Conservation (phyloP, 176 grass and related monocot genomes). For the Aegilops sharonensis region DNA sequence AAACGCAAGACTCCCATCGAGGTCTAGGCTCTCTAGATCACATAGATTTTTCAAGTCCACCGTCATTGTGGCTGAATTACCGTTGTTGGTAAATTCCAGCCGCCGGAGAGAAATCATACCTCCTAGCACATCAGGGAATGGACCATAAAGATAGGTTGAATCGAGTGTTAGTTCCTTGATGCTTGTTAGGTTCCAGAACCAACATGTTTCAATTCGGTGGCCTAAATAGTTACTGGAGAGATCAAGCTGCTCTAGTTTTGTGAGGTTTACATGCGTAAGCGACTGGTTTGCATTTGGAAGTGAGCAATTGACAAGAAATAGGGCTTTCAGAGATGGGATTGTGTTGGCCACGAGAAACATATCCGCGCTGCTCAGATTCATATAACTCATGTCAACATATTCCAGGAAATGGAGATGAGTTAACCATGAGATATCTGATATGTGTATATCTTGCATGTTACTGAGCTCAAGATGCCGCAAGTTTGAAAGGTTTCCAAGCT, state of each 20-base stretch:
- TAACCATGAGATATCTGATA: background rate
- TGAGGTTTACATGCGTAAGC: background rate
- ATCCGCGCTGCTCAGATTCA: background rate
- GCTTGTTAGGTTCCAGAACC: background rate
- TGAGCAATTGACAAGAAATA: background rate
- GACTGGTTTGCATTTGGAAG: background rate
- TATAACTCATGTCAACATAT: background rate
- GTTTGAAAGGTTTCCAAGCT: background rate
- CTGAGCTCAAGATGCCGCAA: background rate
- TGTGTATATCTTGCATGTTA: background rate
- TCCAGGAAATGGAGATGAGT: background rate
- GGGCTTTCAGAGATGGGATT: background rate
- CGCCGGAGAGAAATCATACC: background rate
- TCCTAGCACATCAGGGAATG: background rate
- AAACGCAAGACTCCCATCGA: background rate
- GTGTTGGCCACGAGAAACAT: background rate
- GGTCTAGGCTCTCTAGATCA: constrained; percentile 14
- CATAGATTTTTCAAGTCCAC: background rate
- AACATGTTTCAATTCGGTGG: background rate
- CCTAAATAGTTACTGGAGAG: background rate
- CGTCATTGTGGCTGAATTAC: background rate
- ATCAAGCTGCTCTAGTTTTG: constrained; percentile 1
- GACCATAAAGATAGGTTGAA: background rate
- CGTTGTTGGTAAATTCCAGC: rapidly evolving
- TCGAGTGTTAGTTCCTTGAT: rapidly evolving